These are phyloP conservation scores for Sophora flavescens DNA, from an alignment of 306 rosid genomes.

Conservation along the genomic window DNA sequence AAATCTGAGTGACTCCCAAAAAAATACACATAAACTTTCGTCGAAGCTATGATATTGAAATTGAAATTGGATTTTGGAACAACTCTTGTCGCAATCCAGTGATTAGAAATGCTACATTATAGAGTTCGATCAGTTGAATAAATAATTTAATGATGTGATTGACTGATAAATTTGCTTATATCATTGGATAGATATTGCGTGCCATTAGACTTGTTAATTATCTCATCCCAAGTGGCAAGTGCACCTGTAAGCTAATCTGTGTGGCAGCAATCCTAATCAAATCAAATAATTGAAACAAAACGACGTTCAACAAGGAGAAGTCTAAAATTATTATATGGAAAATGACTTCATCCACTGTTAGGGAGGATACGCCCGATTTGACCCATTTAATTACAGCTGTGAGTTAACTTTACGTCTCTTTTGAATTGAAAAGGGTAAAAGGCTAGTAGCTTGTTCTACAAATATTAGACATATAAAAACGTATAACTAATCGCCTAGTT, in stretches of 20 bases:
- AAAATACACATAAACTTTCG: conserved; percentile 44
- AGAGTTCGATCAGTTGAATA: conserved; percentile 14
- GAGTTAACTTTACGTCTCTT: neutral
- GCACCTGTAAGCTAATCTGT: conserved; percentile 16
- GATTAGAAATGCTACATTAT: neutral
- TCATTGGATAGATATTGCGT: conserved; percentile 21
- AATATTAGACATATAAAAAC: neutral
- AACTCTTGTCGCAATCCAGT: conserved; percentile 21
- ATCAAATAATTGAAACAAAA: neutral
- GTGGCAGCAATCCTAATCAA: conserved; percentile 2
- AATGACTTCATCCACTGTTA: conserved; percentile 24
- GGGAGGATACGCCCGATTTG: neutral
- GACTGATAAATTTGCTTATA: conserved; percentile 29
- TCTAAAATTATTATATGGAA: conserved; percentile 20
- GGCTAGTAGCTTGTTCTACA: neutral
- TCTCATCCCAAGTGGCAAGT: neutral
- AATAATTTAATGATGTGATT: conserved; percentile 13
- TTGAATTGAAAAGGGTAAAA: neutral
- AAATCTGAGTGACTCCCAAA: neutral
- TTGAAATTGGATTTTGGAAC: conserved; percentile 2
- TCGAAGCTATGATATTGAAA: conserved; percentile 16
- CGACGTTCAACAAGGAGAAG: neutral
- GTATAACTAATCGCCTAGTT: neutral
- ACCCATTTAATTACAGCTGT: conserved; percentile 8
- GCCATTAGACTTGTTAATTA: neutral